Base-by-base conservation (phyloP, 2,329 filamentous ascomycete genomes). In the Emmonsiellopsis sp. region DNA sequence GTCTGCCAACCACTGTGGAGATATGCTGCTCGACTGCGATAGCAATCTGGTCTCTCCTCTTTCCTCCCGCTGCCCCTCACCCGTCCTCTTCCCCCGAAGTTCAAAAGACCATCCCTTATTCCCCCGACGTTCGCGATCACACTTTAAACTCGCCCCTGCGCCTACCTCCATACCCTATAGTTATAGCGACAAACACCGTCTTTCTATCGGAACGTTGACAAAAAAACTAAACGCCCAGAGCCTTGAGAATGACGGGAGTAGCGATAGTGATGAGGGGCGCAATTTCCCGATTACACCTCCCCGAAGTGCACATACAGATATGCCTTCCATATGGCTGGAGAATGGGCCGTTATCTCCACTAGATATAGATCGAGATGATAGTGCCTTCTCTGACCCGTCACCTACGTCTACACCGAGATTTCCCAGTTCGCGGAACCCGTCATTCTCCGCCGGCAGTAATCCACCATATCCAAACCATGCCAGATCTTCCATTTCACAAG, bases 161-260 rank as follows among this genome's bases (percentile, higher is more conserved):
- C 71, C 71, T 8, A 72, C 71, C 13, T 76, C 62, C 40, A 77
- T 58, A 59, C 73, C 60, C 67, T 71, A 69, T 67, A 74, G 42
- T 43, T 70, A 72, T 55, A 65, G 68, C 42, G 59, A 65, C 34
- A 65, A 66, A 40, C 66, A 67, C 45, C 61, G 60, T 13, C 65
- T 73, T 14, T 73, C 70, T 5, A 71, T 73, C 49, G 62, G 65
- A 48, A 68, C 67, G 1, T 56, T 73, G 52, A 72, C 70, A 5
- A 63, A 66, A 50, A 71, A 71, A 60, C 56, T 73, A 5, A 65
- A 71, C 55, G 69, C 71, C 54, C 70, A 73, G 53, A 67, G 65
- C 3, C 63, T 73, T 11, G 60, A 67, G 17, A 60, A 60, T 7
- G 59, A 63, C 1, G 53, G 56, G 31, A 53, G 47, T 27, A 57